Evolutionary conservation across 1,284 basidiomycete genomes (phyloP).

Genomic region (Trichosporon ovoides): DNA sequence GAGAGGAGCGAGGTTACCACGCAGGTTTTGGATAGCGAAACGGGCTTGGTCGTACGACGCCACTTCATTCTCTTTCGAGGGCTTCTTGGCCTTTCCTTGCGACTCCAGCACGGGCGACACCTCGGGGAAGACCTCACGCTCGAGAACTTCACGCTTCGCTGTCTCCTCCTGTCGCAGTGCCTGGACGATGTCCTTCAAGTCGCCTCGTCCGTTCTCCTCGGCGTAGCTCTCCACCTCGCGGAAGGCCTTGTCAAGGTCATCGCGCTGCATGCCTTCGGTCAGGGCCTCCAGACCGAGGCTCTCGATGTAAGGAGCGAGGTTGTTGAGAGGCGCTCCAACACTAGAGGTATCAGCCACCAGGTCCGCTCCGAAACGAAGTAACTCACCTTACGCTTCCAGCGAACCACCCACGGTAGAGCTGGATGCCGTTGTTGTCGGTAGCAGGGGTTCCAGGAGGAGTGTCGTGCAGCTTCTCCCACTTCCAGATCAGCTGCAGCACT

Average conservation of each 20-base stretch:
- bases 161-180: constrained; percentile 25
- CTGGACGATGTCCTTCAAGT: constrained; percentile 23
- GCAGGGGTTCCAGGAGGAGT: constrained; percentile 8
- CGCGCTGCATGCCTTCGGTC: constrained; percentile 25
- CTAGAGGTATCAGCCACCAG: constrained; percentile 16
- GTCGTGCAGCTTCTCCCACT: constrained; percentile 32
- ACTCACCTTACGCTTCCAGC: constrained; percentile 38
- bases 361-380: no score
- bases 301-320: constrained; percentile 34
- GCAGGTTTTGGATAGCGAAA: constrained; percentile 61
- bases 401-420: constrained; percentile 45
- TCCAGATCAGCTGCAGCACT: constrained; percentile 1
- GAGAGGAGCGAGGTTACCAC: constrained; percentile 59
- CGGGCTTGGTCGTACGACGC: constrained; percentile 21
- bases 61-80: constrained; percentile 7
- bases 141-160: constrained; percentile 24
- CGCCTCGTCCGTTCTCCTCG: constrained; percentile 11
- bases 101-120: constrained; percentile 34
- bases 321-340: constrained; percentile 24
- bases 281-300: constrained; percentile 22
- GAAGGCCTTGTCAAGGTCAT: constrained; percentile 29
- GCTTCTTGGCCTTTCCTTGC: constrained; percentile 6
- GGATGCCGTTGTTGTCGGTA: constrained; percentile 32
- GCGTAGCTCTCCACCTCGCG: constrained; percentile 29
- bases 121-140: constrained; percentile 31